Percentiles rank a stretch among this genome's conserved stretches.
Evolutionary conservation across 306 rosid species (phyloP).

Genomic region (Citrullus mucosospermus): DNA sequence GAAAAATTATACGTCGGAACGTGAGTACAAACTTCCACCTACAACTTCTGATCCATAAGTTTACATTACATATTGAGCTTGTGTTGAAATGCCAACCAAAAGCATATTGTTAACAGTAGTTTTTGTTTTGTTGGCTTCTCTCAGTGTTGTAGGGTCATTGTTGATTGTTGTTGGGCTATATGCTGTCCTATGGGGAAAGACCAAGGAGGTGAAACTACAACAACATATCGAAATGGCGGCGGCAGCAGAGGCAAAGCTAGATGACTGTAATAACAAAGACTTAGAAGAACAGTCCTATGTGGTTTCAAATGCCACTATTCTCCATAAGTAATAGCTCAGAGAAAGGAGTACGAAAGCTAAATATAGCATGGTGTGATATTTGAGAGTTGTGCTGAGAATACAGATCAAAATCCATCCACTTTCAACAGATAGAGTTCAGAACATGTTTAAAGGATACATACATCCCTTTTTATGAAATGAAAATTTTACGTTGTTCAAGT

Average conservation of each 20-base stretch:
- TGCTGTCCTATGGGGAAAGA: slow-evolving; percentile 75
- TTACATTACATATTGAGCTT: background rate
- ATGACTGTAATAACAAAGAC: slow-evolving; percentile 9
- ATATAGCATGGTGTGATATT: background rate
- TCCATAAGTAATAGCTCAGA: background rate
- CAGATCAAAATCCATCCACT: background rate
- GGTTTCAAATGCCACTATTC: background rate
- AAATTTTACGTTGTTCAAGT: background rate
- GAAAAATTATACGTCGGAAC: slow-evolving; percentile 70
- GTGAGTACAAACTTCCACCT: slow-evolving; percentile 20
- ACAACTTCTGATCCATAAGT: background rate
- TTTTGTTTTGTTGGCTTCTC: background rate
- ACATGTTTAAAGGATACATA: background rate
- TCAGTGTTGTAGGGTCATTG: slow-evolving; percentile 46
- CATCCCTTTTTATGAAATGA: background rate
- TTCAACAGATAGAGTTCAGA: background rate
- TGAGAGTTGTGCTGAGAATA: background rate
- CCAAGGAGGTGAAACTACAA: slow-evolving; percentile 24
- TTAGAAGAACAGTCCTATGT: slow-evolving; percentile 17
- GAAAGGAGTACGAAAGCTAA: background rate
- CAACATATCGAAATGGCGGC: background rate
- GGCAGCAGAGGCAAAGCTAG: slow-evolving; percentile 7
- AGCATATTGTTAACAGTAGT: background rate
- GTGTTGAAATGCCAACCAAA: background rate
- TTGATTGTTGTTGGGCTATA: slow-evolving; percentile 61